Evolutionary conservation across 225 moss, liverwort and hornwort species (phyloP).

Genomic region (Thuidium tamariscinum): DNA sequence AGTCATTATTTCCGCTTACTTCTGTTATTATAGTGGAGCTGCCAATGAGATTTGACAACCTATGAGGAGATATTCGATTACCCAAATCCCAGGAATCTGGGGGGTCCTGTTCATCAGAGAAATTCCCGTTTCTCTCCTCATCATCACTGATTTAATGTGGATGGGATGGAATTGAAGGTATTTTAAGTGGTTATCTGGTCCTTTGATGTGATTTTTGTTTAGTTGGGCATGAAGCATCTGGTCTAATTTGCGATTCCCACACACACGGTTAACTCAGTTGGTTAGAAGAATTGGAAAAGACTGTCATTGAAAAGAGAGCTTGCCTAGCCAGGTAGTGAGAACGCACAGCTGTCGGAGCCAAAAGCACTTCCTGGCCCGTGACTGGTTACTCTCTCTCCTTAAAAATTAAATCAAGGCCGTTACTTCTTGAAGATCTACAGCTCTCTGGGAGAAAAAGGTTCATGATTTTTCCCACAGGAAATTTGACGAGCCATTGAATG

Average conservation of each 20-base stretch:
- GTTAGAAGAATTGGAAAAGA: neutral
- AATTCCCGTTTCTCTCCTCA: neutral
- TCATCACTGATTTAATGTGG: neutral
- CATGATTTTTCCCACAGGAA: too few species aligned
- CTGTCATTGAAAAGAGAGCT: neutral
- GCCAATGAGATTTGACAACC: neutral
- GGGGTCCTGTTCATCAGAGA: neutral
- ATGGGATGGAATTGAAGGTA: neutral
- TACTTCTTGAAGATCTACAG: too few species aligned
- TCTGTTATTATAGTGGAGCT: neutral
- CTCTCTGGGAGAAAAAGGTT: too few species aligned
- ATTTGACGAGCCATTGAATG: too few species aligned
- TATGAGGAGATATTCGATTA: neutral
- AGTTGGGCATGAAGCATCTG: neutral
- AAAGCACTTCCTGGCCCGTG: too few species aligned
- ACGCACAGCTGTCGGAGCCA: neutral
- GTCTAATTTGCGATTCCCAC: neutral
- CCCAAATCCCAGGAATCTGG: neutral
- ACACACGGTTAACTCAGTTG: neutral
- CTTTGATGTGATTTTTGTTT: neutral
- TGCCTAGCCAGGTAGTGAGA: neutral
- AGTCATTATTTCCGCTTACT: slow-evolving; percentile 10
- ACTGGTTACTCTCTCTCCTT: too few species aligned
- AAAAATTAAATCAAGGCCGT: too few species aligned
- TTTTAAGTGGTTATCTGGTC: neutral